phyloP scores from a whole-genome alignment of 108 stramenopile species.

The Seminavis robusta region DNA sequence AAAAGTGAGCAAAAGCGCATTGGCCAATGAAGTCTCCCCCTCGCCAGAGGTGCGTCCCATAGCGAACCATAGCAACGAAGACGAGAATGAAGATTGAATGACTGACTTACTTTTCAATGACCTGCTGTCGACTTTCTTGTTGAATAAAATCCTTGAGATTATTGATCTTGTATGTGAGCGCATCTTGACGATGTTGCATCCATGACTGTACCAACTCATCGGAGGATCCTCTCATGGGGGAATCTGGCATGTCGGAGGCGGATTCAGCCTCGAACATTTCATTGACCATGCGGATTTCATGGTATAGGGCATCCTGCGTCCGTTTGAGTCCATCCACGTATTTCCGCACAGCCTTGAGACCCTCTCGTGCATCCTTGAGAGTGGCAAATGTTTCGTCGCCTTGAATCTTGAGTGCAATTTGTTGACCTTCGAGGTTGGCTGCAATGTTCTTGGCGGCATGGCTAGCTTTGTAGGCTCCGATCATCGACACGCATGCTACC shows the following conservation, averaged over 20 bases:
- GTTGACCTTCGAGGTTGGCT: too few relatives aligned
- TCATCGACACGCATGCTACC: too few relatives aligned
- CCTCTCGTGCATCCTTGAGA: too few relatives aligned
- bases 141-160: conserved; percentile 22
- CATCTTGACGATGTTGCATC: conserved; percentile 40
- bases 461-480: too few relatives aligned
- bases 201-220: conserved; percentile 18
- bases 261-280: conserved; percentile 16
- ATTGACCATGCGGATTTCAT: conserved; percentile 29
- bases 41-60: too few relatives aligned
- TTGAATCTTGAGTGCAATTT: too few relatives aligned
- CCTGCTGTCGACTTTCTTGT: conserved; percentile 26
- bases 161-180: conserved; percentile 20
- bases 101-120: conserved; percentile 39
- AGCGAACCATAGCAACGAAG: too few relatives aligned
- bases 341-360: too few relatives aligned
- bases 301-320: conserved; percentile 11
- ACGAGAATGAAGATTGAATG: neutral
- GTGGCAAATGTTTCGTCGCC: too few relatives aligned
- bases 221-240: too few relatives aligned
- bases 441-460: too few relatives aligned
- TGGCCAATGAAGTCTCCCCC: neutral
- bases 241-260: neutral
- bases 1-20: neutral
- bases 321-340: conserved; percentile 2